These are phyloP conservation scores for Ogataea zsoltii DNA, from an alignment of 805 yeast genomes.

Conservation along the genomic window DNA sequence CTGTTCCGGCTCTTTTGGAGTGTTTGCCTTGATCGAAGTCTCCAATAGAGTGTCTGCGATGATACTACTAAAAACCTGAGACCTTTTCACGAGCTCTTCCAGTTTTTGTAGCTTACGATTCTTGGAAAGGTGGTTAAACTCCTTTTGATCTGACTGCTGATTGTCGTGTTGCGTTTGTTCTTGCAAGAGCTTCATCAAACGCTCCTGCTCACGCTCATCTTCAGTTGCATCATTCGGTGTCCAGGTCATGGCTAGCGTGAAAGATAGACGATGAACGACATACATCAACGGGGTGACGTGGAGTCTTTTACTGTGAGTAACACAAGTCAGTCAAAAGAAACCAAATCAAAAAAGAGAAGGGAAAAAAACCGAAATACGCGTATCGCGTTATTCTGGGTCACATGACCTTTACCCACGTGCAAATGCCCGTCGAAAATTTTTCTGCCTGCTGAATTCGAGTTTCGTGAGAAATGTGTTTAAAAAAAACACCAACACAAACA, in stretches of 20 bases:
- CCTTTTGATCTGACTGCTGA: slow-evolving; percentile 36
- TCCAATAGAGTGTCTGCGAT: slow-evolving; percentile 76
- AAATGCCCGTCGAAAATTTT: not conserved
- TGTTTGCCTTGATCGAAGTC: slow-evolving; percentile 35
- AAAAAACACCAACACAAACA: not conserved
- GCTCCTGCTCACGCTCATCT: slow-evolving; percentile 26
- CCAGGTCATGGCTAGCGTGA: not conserved
- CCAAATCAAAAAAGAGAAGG: too few species aligned
- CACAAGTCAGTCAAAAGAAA: too few species aligned
- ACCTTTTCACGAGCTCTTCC: slow-evolving; percentile 76
- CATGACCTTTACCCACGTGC: not conserved
- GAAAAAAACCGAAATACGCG: not conserved
- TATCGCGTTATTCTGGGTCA: not conserved
- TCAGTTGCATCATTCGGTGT: slow-evolving; percentile 2
- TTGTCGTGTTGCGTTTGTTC: slow-evolving; percentile 15
- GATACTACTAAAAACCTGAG: slow-evolving; percentile 84
- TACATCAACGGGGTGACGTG: too few species aligned
- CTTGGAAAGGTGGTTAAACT: slow-evolving; percentile 46
- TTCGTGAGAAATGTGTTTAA: not conserved
- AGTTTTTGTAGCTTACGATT: slow-evolving; percentile 65
- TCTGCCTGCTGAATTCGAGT: not conserved
- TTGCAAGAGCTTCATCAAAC: slow-evolving; percentile 24
- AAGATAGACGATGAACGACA: too few species aligned
- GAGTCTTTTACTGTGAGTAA: too few species aligned
- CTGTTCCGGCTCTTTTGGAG: not conserved